These are phyloP conservation scores for Fusarium solani-melongenae DNA, from an alignment of 2,329 filamentous ascomycete genomes.

Conservation along the genomic window DNA sequence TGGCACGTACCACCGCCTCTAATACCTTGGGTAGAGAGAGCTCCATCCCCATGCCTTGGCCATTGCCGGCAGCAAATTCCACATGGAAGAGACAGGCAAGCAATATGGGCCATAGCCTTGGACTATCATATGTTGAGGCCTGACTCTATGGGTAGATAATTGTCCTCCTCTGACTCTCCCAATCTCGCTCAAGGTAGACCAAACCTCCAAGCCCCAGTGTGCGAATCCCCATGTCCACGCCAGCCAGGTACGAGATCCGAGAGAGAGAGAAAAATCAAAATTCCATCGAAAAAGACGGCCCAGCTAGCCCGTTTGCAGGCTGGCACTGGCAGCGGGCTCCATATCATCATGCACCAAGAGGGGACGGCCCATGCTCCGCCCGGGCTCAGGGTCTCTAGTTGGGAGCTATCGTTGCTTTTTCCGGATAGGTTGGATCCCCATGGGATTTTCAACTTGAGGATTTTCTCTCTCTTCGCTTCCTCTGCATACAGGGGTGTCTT, in stretches of 20 bases:
- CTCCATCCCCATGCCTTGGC: constrained; percentile 6
- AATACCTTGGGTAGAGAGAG: neutral
- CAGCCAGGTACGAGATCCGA: constrained; percentile 17
- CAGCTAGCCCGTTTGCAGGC: constrained; percentile 15
- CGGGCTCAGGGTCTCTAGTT: constrained; percentile 11
- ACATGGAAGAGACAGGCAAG: neutral
- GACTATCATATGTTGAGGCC: neutral
- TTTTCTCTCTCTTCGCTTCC: neutral
- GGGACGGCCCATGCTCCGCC: constrained; percentile 17
- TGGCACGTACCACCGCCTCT: constrained; percentile 15
- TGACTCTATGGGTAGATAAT: neutral
- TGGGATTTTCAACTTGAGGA: neutral
- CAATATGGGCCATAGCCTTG: neutral
- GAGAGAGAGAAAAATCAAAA: constrained; percentile 1
- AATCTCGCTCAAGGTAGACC: neutral
- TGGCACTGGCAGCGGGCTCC: constrained; percentile 9
- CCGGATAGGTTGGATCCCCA: neutral
- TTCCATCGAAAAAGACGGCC: neutral
- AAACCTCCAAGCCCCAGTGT: neutral
- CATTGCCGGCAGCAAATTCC: constrained; percentile 8
- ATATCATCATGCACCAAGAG: constrained; percentile 7
- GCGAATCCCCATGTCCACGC: constrained; percentile 10
- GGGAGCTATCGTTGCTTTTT: constrained; percentile 24
- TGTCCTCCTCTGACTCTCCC: neutral
- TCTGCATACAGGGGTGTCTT: neutral